Base-by-base conservation (phyloP, 352 stramenopile genomes). In the Globisporangium okanoganense region DNA sequence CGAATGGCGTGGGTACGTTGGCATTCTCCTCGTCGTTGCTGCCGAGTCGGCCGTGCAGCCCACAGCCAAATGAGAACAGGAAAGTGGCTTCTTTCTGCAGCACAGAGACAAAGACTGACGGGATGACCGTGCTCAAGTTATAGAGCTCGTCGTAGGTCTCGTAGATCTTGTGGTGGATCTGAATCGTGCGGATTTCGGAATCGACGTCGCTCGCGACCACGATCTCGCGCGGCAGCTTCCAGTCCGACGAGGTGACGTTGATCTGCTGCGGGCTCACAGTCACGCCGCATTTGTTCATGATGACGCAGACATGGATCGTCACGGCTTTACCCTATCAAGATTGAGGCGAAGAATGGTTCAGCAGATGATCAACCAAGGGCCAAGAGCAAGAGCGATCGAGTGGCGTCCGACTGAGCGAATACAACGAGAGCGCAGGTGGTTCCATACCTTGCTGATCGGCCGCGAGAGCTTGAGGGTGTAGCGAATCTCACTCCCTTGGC, bases 111-210 rank as follows among this genome's bases (percentile, higher is more conserved):
- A 87, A 89, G 9, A 89, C 69, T 0, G 79, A 89, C 29, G 79
- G 79, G 22, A 89, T 65, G 50, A 76, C 62, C 3, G 76, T 74
- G 18, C 54, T 73, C 3, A 69, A 55, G 48, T 73, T 77, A 68
- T 75, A 88, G 0, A 82, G 53, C 29, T 83, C 70, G 48, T 85
- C 67, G 67, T 79, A 76, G 13, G 65, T 77, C 33, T 85, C 72
- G 61, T 82, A 49, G 31, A 87, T 82, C 62, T 83, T 88, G 75
- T 90, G 82, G 52, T 88, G 72, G 66, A 92, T 88, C 68, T 87
- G 78, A 48, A 88, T 79, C 13, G 78, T 88, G 7, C 73, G 72
- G 22, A 88, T 59, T 36, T 89, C 75, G 3, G 76, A 75, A n/a
- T 87, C 71, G 3, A 60, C 29, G 1, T 79, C 77, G 36, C 69